Evolutionary conservation across 2,329 filamentous ascomycete species (phyloP).

Genomic region (Colletotrichum somersetense): DNA sequence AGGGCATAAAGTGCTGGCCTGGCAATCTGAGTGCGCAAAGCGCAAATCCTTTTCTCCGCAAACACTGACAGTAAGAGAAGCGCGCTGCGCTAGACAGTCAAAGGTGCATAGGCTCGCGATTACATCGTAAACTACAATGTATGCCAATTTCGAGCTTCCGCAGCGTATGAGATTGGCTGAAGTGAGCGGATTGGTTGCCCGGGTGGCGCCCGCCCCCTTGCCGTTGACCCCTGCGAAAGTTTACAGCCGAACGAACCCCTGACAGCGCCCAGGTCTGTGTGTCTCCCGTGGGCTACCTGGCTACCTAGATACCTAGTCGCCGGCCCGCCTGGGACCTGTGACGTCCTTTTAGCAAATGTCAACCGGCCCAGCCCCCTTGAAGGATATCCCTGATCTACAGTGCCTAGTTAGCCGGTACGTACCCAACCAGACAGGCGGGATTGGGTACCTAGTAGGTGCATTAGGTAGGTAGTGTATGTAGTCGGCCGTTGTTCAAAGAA

Average conservation of each 20-base stretch:
- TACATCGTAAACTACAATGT: not conserved
- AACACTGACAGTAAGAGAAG: not conserved
- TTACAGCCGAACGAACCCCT: constrained; percentile 26
- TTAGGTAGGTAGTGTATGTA: no score
- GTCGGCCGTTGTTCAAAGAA: not conserved
- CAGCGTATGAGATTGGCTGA: constrained; percentile 14
- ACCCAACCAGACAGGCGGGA: not conserved
- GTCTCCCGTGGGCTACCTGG: constrained; percentile 23
- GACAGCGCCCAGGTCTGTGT: constrained; percentile 16
- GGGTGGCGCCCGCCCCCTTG: constrained; percentile 7
- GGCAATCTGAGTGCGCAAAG: not conserved
- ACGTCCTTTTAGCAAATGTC: constrained; percentile 19
- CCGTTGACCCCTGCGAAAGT: constrained; percentile 25
- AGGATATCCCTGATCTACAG: not conserved
- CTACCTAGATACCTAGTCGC: no score
- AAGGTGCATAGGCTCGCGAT: not conserved
- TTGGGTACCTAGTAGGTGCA: no score
- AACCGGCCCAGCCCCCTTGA: constrained; percentile 11
- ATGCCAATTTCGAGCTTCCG: not conserved
- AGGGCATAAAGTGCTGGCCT: not conserved
- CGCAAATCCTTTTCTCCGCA: not conserved
- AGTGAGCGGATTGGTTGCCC: constrained; percentile 13
- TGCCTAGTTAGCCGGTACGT: constrained; percentile 2
- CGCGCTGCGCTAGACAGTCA: no score
- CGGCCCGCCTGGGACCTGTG: constrained; percentile 15